Percentiles rank a stretch among this genome's conserved stretches.
Conservation (phyloP, 176 grass and related monocot genomes). For the Thalia dealbata region DNA sequence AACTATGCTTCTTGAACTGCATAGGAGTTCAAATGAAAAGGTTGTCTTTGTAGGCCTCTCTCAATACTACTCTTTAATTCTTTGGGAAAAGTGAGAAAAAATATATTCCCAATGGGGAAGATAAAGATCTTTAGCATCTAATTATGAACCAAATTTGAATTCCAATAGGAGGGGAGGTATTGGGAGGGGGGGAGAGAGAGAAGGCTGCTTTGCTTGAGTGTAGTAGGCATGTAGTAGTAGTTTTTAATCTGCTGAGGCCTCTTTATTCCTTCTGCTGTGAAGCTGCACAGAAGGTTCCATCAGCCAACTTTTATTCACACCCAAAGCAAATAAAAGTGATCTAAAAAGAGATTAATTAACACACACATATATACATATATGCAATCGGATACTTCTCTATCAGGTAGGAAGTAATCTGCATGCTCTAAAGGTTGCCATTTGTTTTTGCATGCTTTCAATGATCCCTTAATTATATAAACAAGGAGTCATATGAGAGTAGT, state of each 20-base stretch:
- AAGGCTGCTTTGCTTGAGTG: neutral
- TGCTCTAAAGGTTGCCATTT: neutral
- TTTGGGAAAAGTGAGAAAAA: neutral
- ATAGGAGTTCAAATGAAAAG: neutral
- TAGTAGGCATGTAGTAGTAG: neutral
- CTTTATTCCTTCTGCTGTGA: conserved; percentile 22
- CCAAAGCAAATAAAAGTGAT: conserved; percentile 25
- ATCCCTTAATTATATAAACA: too few species aligned
- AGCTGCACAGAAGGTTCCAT: conserved; percentile 44
- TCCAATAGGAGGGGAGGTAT: neutral
- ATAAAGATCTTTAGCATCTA: conserved; percentile 4
- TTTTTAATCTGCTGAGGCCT: neutral
- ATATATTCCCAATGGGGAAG: neutral
- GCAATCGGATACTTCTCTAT: conserved; percentile 9
- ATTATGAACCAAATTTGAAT: neutral
- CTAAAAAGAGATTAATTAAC: conserved; percentile 5
- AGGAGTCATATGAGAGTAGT: too few species aligned
- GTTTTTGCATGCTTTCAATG: neutral
- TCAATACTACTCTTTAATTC: neutral
- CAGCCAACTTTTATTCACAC: conserved; percentile 21
- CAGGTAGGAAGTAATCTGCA: neutral
- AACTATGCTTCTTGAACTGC: too few species aligned
- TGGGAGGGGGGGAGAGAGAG: conserved; percentile 1
- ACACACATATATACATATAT: conserved; percentile 9
- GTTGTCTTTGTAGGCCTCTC: neutral